Base-by-base conservation (phyloP, 2,329 filamentous ascomycete genomes). In the Epichloe elymi region DNA sequence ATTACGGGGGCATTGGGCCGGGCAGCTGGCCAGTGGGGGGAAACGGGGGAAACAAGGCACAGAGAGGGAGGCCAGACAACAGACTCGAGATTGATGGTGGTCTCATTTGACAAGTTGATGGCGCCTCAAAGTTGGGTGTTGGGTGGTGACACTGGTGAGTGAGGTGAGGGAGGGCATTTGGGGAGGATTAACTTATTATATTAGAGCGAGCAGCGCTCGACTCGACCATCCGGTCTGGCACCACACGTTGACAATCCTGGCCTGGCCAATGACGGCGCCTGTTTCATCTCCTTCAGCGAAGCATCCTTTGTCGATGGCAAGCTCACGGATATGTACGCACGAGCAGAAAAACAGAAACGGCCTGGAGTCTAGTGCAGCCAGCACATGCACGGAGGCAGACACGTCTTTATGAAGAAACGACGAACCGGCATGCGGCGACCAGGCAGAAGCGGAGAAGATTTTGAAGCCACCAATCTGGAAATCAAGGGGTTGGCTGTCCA, bases 401-500 rank as follows among this genome's bases (percentile, higher is more conserved):
- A 30, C 1, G 26, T 26, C 26, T 19, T 19, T 26, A 26, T 26
- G 26, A 26, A 26, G 26, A 26, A 26, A 37, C 36, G 36, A 37
- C 36, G 36, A 37, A 37, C 36, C 15, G 12, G 36, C 15, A 23
- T 23, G 23, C 5, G 23, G 23, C 23, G 23, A 23, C 23, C 23
- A 23, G 23, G 23, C 23, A 26, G 23, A 26, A 26, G 23, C 7
- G 23, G 23, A 23, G 23, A 23, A 37, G 12, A 33, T 26, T 1
- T 14, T 30, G 42, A 14, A n/a, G 37, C 14, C 47, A 20, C 47
- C 30, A 17, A 43, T 30, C 36, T 37, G 38, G 47, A 52, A 46
- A 52, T 46, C 51, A 52, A 49, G 51, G 51, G 47, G 51, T 36
- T 52, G 26, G 47, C 37, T 50, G 26, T 42, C 37, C 46, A 49